phyloP scores from a whole-genome alignment of 2,329 filamentous ascomycete species.

The Botrytis deweyae region DNA sequence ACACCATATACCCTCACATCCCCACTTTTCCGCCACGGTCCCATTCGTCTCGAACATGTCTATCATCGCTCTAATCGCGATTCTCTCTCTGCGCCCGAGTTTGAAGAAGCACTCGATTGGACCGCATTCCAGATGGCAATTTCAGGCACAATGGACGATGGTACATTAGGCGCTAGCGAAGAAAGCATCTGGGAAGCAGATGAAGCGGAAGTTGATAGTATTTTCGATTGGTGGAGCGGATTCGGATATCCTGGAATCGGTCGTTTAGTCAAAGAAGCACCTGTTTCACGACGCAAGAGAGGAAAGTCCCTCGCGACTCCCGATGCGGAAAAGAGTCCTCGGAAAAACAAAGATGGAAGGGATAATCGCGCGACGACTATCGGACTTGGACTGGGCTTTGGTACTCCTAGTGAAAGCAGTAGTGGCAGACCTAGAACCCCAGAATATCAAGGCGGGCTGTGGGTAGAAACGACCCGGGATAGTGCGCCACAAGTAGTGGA shows the following conservation, averaged over 20 bases:
- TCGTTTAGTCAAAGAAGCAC: constrained; percentile 23
- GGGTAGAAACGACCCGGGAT: constrained; percentile 5
- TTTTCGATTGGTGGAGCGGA: constrained; percentile 31
- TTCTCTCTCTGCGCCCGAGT: constrained; percentile 12
- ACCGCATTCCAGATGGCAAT: constrained; percentile 66
- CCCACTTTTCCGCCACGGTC: constrained; percentile 54
- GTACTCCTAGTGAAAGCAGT: neutral
- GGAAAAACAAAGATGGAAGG: neutral
- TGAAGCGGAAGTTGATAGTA: constrained; percentile 29
- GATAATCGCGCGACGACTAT: neutral
- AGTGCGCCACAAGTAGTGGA: neutral
- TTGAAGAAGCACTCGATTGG: constrained; percentile 58
- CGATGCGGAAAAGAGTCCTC: constrained; percentile 3
- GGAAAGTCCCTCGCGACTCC: neutral
- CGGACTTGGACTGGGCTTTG: neutral
- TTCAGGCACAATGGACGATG: constrained; percentile 55
- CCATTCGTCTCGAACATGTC: constrained; percentile 51
- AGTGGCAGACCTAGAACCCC: neutral
- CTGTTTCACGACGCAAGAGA: constrained; percentile 13
- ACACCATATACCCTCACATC: constrained; percentile 51
- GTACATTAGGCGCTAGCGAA: constrained; percentile 30
- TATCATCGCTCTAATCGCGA: constrained; percentile 42
- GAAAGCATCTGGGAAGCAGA: constrained; percentile 27
- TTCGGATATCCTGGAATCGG: constrained; percentile 30
- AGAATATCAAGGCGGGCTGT: neutral